Base-by-base conservation (phyloP, 768 basidiomycete genomes). In the Paxillus involutus region DNA sequence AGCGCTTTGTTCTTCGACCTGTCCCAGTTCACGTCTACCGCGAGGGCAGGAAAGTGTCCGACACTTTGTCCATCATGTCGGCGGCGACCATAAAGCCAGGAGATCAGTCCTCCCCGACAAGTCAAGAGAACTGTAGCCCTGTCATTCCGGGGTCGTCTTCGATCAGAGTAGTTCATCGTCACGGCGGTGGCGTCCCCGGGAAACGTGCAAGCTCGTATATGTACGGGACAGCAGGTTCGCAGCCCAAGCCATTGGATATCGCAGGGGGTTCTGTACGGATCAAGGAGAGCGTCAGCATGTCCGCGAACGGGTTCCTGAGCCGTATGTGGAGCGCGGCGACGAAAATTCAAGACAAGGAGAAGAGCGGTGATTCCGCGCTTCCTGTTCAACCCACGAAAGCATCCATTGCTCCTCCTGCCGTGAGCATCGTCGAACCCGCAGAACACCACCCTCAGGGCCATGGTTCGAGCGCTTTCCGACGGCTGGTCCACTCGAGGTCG, bases 301-400 rank as follows among this genome's bases (percentile, higher is more conserved):
- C 78, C 63, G 43, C 71, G 60, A 56, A 61, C 10, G 76, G 80
- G 21, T 86, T 89, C 66, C 73, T 89, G 46, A 88, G 83, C 60
- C 78, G 88, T 29, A 87, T 89, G 84, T 88, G 87, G 84, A 88
- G 80, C 35, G 83, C 80, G 11, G 83, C 84, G 47, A 80, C 71
- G 24, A 78, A 79, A 63, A 59, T 57, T 3, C 68, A 64, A 41
- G 71, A 76, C 53, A 69, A 60, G 62, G 63, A 69, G 52, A 58
- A 58, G 53, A 35, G 42, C 30, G 61, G 61, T 17, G 47, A 49
- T 17, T n/a, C 29, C n/a, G 39, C 47, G 12, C 37, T 30, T 10
- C 19, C 26, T 10, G 53, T 41, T 46, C 41, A 52, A 8, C 17
- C 37, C 29, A 40, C 41, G 5, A 68, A 58, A 33, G 32, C 47